A percentile compares a stretch with the other conserved stretches of the same genome.
Conservation (phyloP, 2,329 filamentous ascomycete species). For the Sporothrix sp. region DNA sequence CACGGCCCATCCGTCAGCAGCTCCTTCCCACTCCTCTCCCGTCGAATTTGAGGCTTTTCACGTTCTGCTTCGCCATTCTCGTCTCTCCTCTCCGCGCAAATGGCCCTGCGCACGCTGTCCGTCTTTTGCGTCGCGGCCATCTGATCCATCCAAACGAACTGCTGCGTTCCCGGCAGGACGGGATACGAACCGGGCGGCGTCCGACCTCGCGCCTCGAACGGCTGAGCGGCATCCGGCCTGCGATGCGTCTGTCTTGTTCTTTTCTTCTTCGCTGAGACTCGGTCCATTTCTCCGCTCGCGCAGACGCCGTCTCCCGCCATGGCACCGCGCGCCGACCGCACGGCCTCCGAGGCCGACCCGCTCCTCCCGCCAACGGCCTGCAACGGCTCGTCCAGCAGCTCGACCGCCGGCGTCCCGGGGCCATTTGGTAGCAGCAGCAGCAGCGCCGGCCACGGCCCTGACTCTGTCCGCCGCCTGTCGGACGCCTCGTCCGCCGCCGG, state of each 20-base stretch:
- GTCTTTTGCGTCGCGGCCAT: background rate
- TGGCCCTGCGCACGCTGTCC: background rate
- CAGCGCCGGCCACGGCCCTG: background rate
- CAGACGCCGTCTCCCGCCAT: background rate
- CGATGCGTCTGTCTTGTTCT: background rate
- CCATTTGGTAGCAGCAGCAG: background rate
- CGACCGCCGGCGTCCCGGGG: background rate
- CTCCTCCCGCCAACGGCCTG: background rate
- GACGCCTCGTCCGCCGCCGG: background rate
- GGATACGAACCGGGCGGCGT: background rate
- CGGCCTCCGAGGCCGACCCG: conserved; percentile 1
- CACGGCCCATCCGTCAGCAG: background rate
- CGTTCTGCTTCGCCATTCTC: background rate
- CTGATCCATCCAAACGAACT: background rate
- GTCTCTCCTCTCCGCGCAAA: background rate
- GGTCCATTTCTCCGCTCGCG: no score
- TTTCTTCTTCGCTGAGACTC: background rate
- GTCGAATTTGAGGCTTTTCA: background rate
- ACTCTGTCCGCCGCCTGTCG: background rate
- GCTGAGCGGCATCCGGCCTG: background rate
- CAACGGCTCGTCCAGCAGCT: background rate
- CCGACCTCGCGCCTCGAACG: background rate
- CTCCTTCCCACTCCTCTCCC: background rate
- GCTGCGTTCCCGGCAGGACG: no score
- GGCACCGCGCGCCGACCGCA: background rate